These are phyloP conservation scores for Mesembryanthemum crystallinum DNA, from an alignment of 148 eudicot species.

Conservation along the genomic window DNA sequence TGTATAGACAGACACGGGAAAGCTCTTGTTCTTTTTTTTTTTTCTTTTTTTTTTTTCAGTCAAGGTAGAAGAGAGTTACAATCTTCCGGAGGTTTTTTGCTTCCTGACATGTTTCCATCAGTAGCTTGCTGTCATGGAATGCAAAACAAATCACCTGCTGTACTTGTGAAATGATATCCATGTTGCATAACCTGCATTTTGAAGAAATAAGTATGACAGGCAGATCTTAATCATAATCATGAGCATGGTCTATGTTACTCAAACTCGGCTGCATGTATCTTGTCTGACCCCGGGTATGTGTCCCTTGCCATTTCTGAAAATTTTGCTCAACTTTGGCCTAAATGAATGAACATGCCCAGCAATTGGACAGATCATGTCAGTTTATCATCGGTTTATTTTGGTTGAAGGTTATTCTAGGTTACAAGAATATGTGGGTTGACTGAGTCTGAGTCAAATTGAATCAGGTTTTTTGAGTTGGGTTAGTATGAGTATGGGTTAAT, in stretches of 20 bases:
- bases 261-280: neutral
- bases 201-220: neutral
- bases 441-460: too few species aligned
- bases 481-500: too few species aligned
- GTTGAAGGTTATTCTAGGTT: too few species aligned
- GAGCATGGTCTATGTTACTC: neutral
- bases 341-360: too few species aligned
- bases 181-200: slow-evolving; percentile 84
- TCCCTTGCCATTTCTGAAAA: too few species aligned
- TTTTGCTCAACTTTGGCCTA: too few species aligned
- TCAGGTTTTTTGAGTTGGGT: too few species aligned
- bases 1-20: slow-evolving; percentile 22
- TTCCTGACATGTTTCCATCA: slow-evolving; percentile 99
- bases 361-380: too few species aligned
- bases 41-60: slow-evolving; percentile 30
- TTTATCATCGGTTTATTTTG: too few species aligned
- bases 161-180: slow-evolving; percentile 93
- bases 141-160: slow-evolving; percentile 98
- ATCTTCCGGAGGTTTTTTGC: slow-evolving; percentile 95
- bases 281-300: neutral
- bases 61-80: slow-evolving; percentile 90
- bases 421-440: too few species aligned
- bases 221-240: neutral
- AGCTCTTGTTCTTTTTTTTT: too few species aligned
- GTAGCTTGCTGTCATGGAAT: slow-evolving; percentile 87